phyloP scores from a whole-genome alignment of 805 yeast species.

The Hemisphaericaspora nanyangensis region DNA sequence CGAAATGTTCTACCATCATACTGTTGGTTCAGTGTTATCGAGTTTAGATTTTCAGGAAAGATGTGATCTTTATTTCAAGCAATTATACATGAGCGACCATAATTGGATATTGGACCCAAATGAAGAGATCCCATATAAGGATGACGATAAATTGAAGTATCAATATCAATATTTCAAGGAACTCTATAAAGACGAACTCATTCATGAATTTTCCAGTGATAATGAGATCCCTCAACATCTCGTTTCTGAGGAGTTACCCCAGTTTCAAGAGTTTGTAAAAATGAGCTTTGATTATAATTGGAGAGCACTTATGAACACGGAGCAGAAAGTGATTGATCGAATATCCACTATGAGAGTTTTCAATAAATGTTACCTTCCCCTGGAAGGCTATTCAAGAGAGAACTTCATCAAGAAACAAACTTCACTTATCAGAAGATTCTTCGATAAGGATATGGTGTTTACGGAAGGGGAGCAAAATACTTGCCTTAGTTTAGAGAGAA shows the following conservation, averaged over 20 bases:
- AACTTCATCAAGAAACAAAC: neutral
- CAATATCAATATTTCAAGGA: conserved; percentile 19
- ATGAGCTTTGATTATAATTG: conserved; percentile 23
- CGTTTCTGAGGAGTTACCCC: conserved; percentile 17
- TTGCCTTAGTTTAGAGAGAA: conserved; percentile 27
- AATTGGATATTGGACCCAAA: conserved; percentile 44
- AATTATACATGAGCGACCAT: conserved; percentile 32
- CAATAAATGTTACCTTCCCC: conserved; percentile 39
- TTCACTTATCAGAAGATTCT: neutral
- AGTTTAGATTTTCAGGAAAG: conserved; percentile 27
- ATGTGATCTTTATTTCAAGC: conserved; percentile 45
- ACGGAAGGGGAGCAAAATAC: neutral
- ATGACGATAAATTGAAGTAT: conserved; percentile 21
- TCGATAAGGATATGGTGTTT: neutral
- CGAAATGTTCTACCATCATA: conserved; percentile 18
- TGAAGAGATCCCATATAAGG: neutral
- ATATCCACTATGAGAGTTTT: conserved; percentile 44
- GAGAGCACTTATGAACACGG: conserved; percentile 10
- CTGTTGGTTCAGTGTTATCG: conserved; percentile 16
- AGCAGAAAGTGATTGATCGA: conserved; percentile 38
- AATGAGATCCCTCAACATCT: conserved; percentile 5
- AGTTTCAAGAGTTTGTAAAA: conserved; percentile 23
- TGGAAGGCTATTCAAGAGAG: conserved; percentile 10
- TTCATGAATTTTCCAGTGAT: conserved; percentile 21
- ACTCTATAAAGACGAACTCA: conserved; percentile 19